phyloP scores from a whole-genome alignment of 2,329 filamentous ascomycete species.

The Apiospora sp. region DNA sequence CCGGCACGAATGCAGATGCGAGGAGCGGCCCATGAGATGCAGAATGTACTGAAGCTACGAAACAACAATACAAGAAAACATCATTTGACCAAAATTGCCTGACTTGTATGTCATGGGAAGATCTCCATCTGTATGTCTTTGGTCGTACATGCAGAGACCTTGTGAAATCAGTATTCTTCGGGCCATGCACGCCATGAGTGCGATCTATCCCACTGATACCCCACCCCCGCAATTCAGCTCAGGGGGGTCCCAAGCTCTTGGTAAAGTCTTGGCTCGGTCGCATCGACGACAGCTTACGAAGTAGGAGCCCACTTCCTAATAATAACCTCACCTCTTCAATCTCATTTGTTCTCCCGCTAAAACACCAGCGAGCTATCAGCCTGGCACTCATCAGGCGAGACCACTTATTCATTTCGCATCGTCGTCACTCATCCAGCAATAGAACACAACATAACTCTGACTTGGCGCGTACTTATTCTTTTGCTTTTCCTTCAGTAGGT shows the following conservation, averaged over 20 bases:
- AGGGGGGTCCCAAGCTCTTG: slow-evolving; percentile 21
- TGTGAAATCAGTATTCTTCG: too few species aligned
- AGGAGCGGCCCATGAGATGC: not conserved
- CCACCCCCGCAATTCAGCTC: slow-evolving; percentile 18
- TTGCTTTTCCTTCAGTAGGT: not conserved
- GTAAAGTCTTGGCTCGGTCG: slow-evolving; percentile 10
- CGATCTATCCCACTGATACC: not conserved
- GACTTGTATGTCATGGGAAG: not conserved
- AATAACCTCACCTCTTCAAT: slow-evolving; percentile 2
- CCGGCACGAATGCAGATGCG: not conserved
- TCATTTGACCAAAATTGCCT: not conserved
- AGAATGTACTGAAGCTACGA: not conserved
- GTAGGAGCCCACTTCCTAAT: slow-evolving; percentile 13
- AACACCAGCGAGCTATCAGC: not conserved
- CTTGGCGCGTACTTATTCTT: not conserved
- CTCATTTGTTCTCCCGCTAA: not conserved
- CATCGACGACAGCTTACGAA: slow-evolving; percentile 14
- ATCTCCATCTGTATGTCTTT: not conserved
- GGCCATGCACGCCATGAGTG: not conserved
- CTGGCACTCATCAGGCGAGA: not conserved
- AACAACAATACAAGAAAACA: not conserved
- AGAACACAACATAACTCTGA: not conserved
- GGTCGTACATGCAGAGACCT: not conserved
- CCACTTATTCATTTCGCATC: not conserved
- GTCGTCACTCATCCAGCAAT: not conserved